These are phyloP conservation scores for Cryphonectria naterciae DNA, from an alignment of 2,329 filamentous ascomycete genomes.

Conservation along the genomic window DNA sequence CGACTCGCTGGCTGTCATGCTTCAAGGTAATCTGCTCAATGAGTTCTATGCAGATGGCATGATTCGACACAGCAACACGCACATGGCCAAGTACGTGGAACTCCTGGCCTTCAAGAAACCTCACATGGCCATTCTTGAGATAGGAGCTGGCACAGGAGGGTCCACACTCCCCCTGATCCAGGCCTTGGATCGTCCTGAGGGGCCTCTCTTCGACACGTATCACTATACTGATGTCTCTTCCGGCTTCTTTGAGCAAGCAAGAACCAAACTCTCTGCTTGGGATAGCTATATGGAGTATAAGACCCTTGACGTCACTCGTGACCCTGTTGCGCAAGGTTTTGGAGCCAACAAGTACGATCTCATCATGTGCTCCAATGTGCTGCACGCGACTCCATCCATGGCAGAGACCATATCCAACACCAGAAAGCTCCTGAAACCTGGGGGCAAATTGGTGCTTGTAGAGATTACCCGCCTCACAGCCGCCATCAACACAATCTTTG, in stretches of 20 bases:
- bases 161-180: conserved; percentile 28
- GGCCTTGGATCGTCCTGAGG: conserved; percentile 24
- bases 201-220: conserved; percentile 35
- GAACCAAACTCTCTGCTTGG: conserved; percentile 35
- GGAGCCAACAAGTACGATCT: conserved; percentile 36
- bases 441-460: conserved; percentile 39
- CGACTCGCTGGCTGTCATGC: conserved; percentile 25
- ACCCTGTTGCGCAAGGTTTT: conserved; percentile 38
- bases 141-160: conserved; percentile 33
- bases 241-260: conserved; percentile 43
- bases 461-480: conserved; percentile 26
- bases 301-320: conserved; percentile 37
- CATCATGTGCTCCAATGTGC: conserved; percentile 38
- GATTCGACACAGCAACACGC: conserved; percentile 6
- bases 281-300: conserved; percentile 35
- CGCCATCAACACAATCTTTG: conserved; percentile 13
- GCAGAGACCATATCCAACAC: conserved; percentile 33
- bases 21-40: conserved; percentile 11
- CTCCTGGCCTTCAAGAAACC: conserved; percentile 16
- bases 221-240: conserved; percentile 47
- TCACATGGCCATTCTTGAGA: conserved; percentile 15
- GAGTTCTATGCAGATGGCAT: conserved; percentile 20
- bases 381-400: conserved; percentile 36
- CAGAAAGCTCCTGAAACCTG: conserved; percentile 38
- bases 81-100: conserved; percentile 16